Conservation (phyloP, 176 grass and related monocot genomes). For the Musa itinerans region DNA sequence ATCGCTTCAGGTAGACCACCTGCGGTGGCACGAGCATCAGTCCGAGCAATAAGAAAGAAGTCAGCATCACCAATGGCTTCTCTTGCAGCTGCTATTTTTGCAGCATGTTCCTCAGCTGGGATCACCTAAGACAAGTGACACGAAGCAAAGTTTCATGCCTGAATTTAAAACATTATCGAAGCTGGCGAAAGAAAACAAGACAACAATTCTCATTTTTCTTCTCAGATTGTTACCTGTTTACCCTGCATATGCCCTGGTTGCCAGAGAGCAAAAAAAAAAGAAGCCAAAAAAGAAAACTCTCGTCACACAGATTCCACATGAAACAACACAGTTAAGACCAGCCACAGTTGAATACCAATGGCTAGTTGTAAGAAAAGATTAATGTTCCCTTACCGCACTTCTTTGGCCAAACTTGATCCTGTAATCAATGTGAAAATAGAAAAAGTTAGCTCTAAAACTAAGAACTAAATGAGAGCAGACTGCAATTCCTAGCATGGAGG, state of each 20-base stretch:
- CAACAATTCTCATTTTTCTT: background rate
- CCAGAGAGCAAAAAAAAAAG: background rate
- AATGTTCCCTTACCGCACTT: constrained; percentile 38
- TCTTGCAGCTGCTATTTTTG: constrained; percentile 42
- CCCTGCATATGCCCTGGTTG: constrained; percentile 41
- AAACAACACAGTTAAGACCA: background rate
- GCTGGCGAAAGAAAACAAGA: background rate
- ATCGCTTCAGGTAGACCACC: constrained; percentile 31
- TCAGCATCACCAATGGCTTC: constrained; percentile 31
- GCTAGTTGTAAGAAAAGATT: background rate
- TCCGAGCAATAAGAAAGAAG: constrained; percentile 41
- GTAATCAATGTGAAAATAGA: constrained; percentile 10
- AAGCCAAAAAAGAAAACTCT: background rate
- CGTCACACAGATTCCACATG: background rate
- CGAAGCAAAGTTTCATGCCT: background rate
- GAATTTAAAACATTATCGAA: no score
- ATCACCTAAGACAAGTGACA: constrained; percentile 26
- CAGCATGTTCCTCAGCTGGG: constrained; percentile 43
- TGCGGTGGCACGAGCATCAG: constrained; percentile 34
- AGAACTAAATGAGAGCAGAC: background rate
- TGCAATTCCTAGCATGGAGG: background rate
- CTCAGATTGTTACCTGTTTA: constrained; percentile 26
- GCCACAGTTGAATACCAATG: background rate
- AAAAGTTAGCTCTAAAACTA: background rate
- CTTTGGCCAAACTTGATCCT: constrained; percentile 55